Base-by-base conservation (phyloP, 2,329 filamentous ascomycete genomes). In the Colletotrichum limetticola region DNA sequence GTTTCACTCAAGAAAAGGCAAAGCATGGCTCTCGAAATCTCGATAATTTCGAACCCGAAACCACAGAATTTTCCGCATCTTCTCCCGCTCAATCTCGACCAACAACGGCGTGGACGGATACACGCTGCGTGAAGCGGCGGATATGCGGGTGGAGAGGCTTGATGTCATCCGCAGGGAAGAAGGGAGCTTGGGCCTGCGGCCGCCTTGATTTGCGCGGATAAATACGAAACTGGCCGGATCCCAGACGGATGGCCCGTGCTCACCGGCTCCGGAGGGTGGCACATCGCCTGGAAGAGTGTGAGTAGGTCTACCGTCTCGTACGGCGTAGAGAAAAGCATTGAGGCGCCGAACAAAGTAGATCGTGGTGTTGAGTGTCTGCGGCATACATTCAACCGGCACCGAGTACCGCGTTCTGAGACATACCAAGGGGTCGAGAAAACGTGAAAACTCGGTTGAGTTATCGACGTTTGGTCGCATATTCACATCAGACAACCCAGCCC, bases 151-250 rank as follows among this genome's bases (percentile, higher is more conserved):
- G 71, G 71, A 66, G 66, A 61, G 67, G 56, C 60, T 73, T 73
- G 71, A 73, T 73, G 71, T 73, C 71, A 73, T 73, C 55, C 70
- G 42, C 60, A 72, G 70, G 70, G 70, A 72, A 65, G 53, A 24
- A 64, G 28, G 67, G 61, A 71, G 71, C 71, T 73, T 73, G 71
- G 71, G 61, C 71, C 71, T 53, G 55, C 53, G 71, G 61, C 71
- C 32, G 71, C 71, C 71, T 73, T 73, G 71, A 73, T 73, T 73
- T 73, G 71, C 26, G 71, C 71, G 66, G 71, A 71, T 73, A 73
- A 61, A 71, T 73, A 61, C 71, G 71, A 73, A 71, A 73, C 71
- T 71, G 55, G 24, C 32, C 58, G 56, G 35, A 71, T 71, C 66
- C 66, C 59, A 64, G 46, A 5, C 46, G 35, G 14, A 2, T 73